Evolutionary conservation across 768 basidiomycete species (phyloP).

Genomic region (Pleurotus citrinopileatus): DNA sequence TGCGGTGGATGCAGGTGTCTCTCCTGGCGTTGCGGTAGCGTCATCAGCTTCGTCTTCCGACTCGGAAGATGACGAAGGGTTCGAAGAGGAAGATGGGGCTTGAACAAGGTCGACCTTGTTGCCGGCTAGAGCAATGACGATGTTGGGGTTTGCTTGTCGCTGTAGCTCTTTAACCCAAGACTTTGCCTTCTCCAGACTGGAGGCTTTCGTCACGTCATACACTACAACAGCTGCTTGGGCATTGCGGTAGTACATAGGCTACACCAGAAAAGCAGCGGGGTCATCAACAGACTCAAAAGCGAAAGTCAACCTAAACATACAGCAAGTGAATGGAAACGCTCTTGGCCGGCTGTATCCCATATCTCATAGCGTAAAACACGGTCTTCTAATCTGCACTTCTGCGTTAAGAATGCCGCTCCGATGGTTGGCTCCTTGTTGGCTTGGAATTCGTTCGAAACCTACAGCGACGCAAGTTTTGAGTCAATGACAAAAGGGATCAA

Average conservation of each 20-base stretch:
- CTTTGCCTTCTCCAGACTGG: conserved; percentile 97
- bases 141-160: conserved; percentile 97
- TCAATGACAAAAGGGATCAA: conserved; percentile 8
- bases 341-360: conserved; percentile 95
- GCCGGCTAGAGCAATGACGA: conserved; percentile 96
- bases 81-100: conserved; percentile 50
- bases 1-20: conserved; percentile 47
- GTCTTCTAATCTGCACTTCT: conserved; percentile 95
- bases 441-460: conserved; percentile 98
- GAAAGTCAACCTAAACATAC: conserved; percentile 42
- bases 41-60: conserved; percentile 91
- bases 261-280: conserved; percentile 7
- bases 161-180: conserved; percentile 99
- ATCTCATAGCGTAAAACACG: conserved; percentile 93
- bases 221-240: conserved; percentile 98
- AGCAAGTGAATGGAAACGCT: conserved; percentile 96
- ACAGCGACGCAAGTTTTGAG: conserved; percentile 13
- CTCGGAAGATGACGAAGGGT: conserved; percentile 52
- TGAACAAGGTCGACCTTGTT: conserved; percentile 96
- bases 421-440: conserved; percentile 99
- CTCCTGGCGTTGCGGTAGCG: conserved; percentile 85
- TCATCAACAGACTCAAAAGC: conserved; percentile 14
- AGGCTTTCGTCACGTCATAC: conserved; percentile 95
- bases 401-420: conserved; percentile 92
- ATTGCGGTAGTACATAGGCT: conserved; percentile 99